A percentile compares a stretch with the other conserved stretches of the same genome.
These are phyloP conservation scores for Leavenworthia alabamica DNA, from an alignment of 345 rosid species.

Conservation along the genomic window DNA sequence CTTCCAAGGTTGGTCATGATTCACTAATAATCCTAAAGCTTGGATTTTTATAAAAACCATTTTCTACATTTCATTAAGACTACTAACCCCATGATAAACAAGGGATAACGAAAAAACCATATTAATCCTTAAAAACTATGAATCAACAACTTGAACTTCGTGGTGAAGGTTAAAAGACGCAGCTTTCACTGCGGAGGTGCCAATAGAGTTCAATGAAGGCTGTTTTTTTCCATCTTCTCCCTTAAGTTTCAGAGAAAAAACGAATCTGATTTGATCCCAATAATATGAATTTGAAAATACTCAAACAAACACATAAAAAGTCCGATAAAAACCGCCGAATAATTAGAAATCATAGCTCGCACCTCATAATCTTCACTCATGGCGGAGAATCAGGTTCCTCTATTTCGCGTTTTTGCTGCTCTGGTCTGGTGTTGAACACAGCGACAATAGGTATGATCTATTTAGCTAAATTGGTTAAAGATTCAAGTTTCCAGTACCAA, in stretches of 20 bases:
- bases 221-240: not conserved
- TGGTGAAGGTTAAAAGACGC: not conserved
- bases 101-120: not conserved
- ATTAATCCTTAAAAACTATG: not conserved
- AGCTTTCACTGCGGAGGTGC: not conserved
- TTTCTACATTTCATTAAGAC: not conserved
- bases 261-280: not conserved
- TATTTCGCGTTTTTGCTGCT: too few species aligned
- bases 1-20: not conserved
- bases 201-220: not conserved
- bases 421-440: too few species aligned
- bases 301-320: too few species aligned
- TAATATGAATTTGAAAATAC: not conserved
- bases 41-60: not conserved
- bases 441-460: too few species aligned
- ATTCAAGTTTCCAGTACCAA: too few species aligned
- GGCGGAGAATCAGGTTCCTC: too few species aligned
- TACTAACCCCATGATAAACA: not conserved
- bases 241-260: not conserved
- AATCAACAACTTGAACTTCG: too few species aligned
- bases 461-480: too few species aligned
- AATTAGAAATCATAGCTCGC: not conserved
- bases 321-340: not conserved
- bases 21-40: not conserved
- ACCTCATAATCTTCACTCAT: constrained; percentile 69